phyloP scores from a whole-genome alignment of 208 protist genomes.

The Trypanosomatidae sp. region DNA sequence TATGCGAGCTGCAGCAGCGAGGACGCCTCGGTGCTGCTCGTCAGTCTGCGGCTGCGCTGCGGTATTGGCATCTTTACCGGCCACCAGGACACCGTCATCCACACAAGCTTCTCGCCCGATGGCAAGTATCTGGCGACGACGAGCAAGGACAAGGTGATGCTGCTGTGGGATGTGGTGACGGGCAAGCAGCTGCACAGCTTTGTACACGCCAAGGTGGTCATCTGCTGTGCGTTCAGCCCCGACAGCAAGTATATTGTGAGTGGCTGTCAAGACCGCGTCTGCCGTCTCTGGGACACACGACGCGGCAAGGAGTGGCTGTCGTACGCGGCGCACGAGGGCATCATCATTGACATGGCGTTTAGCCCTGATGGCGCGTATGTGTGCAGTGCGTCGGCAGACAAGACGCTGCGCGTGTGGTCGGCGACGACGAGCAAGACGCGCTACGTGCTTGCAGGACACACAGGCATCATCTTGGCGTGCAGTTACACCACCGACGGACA shows the following conservation, averaged over 20 bases:
- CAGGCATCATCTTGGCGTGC: slow-evolving; percentile 71
- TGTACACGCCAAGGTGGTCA: slow-evolving; percentile 72
- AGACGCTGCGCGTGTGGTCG: slow-evolving; percentile 77
- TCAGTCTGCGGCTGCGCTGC: slow-evolving; percentile 22
- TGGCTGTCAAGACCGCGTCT: slow-evolving; percentile 82
- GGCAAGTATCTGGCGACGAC: slow-evolving; percentile 82
- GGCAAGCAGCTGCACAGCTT: slow-evolving; percentile 60
- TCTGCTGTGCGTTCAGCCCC: slow-evolving; percentile 82
- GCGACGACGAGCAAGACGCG: slow-evolving; percentile 42
- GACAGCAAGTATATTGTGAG: slow-evolving; percentile 74
- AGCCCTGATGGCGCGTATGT: slow-evolving; percentile 55
- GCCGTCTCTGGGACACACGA: slow-evolving; percentile 70
- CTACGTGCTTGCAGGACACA: slow-evolving; percentile 54
- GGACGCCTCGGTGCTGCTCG: slow-evolving; percentile 59
- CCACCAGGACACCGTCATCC: slow-evolving; percentile 76
- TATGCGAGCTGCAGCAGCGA: slow-evolving; percentile 78
- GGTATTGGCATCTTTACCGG: slow-evolving; percentile 82
- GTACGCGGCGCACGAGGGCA: slow-evolving; percentile 64
- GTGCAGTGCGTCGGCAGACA: slow-evolving; percentile 72
- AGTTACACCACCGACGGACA: slow-evolving; percentile 60
- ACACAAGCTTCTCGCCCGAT: slow-evolving; percentile 63
- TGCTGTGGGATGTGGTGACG: slow-evolving; percentile 81
- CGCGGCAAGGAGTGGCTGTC: slow-evolving; percentile 42
- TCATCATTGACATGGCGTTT: slow-evolving; percentile 75
- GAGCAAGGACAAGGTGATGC: slow-evolving; percentile 78